Conservation (phyloP, 2,329 filamentous ascomycete species). For the Ciborinia camelliae region DNA sequence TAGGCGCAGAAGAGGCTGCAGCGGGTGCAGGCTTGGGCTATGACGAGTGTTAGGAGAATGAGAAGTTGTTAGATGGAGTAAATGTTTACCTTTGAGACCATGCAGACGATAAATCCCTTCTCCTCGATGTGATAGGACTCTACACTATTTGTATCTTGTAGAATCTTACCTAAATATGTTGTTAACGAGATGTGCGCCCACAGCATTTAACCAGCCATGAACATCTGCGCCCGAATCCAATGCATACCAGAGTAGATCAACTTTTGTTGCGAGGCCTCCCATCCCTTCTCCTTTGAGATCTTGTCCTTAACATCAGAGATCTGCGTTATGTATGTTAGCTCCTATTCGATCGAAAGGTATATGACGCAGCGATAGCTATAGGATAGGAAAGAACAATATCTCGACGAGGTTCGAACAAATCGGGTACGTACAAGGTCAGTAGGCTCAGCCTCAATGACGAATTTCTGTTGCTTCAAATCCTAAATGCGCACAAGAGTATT, state of each 20-base stretch:
- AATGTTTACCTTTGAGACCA: constrained; percentile 81
- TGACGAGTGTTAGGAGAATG: constrained; percentile 30
- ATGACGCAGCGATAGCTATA: background rate
- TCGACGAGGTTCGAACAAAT: constrained; percentile 17
- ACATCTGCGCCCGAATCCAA: background rate
- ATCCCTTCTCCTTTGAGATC: constrained; percentile 88
- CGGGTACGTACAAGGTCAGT: constrained; percentile 74
- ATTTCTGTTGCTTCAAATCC: constrained; percentile 99
- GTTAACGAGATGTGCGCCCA: constrained; percentile 32
- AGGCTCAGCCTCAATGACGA: constrained; percentile 91
- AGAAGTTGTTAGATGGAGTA: background rate
- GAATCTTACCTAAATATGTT: constrained; percentile 74
- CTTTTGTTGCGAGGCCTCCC: constrained; percentile 87
- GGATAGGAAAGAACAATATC: background rate
- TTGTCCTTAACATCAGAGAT: constrained; percentile 89
- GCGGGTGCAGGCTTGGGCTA: constrained; percentile 66
- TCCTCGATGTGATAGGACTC: constrained; percentile 98
- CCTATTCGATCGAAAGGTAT: constrained; percentile 16
- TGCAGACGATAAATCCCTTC: constrained; percentile 99
- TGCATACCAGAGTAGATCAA: constrained; percentile 92
- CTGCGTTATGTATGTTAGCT: constrained; percentile 45
- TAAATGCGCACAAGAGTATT: constrained; percentile 41
- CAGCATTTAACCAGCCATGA: background rate
- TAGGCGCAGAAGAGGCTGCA: constrained; percentile 51
- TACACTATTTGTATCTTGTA: constrained; percentile 96